phyloP scores from a whole-genome alignment of 2,329 filamentous ascomycete species.

The Claviceps quebecensis region DNA sequence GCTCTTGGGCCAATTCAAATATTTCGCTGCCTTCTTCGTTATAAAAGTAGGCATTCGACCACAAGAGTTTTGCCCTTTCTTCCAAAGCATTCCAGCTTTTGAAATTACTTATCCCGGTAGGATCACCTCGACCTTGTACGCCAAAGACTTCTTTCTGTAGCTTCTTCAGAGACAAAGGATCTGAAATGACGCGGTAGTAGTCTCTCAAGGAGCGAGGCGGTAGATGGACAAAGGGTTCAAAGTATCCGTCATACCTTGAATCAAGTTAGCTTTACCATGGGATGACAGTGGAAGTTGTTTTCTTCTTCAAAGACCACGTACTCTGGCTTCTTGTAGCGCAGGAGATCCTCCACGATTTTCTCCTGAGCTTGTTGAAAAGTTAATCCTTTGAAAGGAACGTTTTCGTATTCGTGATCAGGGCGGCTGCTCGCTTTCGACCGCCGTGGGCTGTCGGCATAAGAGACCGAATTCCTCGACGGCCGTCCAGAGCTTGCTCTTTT shows the following conservation, averaged over 20 bases:
- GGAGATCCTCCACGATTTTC: slow-evolving; percentile 63
- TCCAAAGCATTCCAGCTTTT: slow-evolving; percentile 75
- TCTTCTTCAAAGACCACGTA: slow-evolving; percentile 21
- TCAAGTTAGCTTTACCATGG: slow-evolving; percentile 9
- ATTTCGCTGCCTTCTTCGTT: slow-evolving; percentile 89
- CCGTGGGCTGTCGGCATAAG: slow-evolving; percentile 19
- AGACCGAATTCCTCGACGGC: slow-evolving; percentile 19
- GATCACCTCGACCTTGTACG: slow-evolving; percentile 51
- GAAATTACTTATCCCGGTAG: slow-evolving; percentile 52
- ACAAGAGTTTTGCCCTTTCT: slow-evolving; percentile 65
- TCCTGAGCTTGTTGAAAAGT: slow-evolving; percentile 77
- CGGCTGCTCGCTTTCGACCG: slow-evolving; percentile 25
- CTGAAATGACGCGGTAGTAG: slow-evolving; percentile 73
- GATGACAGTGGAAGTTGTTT: no score
- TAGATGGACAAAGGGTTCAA: slow-evolving; percentile 62
- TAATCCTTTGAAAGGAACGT: slow-evolving; percentile 53
- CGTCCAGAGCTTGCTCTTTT: slow-evolving; percentile 22
- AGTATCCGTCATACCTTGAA: slow-evolving; percentile 53
- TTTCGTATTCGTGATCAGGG: slow-evolving; percentile 39
- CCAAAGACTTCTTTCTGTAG: slow-evolving; percentile 67
- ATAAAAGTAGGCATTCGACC: slow-evolving; percentile 78
- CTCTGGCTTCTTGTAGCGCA: slow-evolving; percentile 54
- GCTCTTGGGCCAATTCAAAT: slow-evolving; percentile 58
- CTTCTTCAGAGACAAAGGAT: slow-evolving; percentile 65
- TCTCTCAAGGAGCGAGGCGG: slow-evolving; percentile 65